Evolutionary conservation across 2,329 filamentous ascomycete genomes (phyloP), one percentile per base, ranked within the genome.

Genomic region (Metarhizium humberi): DNA sequence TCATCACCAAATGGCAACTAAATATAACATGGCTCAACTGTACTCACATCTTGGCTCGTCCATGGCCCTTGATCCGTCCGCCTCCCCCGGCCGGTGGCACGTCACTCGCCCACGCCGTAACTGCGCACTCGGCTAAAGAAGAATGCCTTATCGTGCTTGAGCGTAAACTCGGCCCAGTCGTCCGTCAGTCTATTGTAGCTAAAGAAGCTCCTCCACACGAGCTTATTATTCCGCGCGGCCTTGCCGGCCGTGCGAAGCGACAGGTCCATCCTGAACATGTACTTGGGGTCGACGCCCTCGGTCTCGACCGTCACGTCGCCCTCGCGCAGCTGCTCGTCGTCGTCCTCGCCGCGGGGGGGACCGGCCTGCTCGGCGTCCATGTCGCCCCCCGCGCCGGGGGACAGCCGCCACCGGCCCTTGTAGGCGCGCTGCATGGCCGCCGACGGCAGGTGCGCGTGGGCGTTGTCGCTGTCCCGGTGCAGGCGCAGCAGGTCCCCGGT

Each of bases 161-260:
- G 69, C 14, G 72, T 69, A 70, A 97, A 97, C 71, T 89, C 87
- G 4, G 79, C 89, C 88, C 89, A 94, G 70, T 96, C 92, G 67
- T 95, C 91, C 7, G 90, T 95, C 64, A 95, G 70, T 62, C 82
- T 81, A 67, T 97, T 95, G 67, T 95, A 92, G 73, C 86, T 92
- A 82, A 90, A 95, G 67, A 92, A 96, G 1, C 88, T 87, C 63
- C 87, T 87, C 92, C 94, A 99, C 0, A 77, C 74, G 52, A 99
- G 72, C 71, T 95, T 96, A 59, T 92, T 96, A 65, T 95, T 96
- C 66, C 84, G 83, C 0, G 84, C 75, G 0, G 78, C 79, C 59
- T 78, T 80, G 13, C 82, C 79, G 0, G 85, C 81, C 59, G 78
- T 84, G 1, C 82, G 82, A 34, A 97, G 68, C 6, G 80, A 77